phyloP scores from a whole-genome alignment of 148 eudicot genomes.

The Spergularia bocconei region DNA sequence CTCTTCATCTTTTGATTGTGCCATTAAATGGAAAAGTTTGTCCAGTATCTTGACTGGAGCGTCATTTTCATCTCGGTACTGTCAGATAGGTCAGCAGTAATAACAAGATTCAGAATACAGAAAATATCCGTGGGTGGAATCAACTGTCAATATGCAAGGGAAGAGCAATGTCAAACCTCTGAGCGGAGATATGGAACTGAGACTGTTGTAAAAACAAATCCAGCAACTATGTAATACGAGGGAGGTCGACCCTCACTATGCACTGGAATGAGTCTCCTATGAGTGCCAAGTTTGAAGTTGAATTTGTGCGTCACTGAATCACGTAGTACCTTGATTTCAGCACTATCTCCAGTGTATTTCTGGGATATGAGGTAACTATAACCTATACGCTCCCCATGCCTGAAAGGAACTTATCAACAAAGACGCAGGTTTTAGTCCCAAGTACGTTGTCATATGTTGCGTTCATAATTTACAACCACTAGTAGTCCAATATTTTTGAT shows the following conservation, averaged over 20 bases:
- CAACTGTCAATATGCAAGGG: neutral
- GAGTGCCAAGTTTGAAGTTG: conserved; percentile 50
- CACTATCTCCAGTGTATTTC: conserved; percentile 75
- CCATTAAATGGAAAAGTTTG: conserved; percentile 72
- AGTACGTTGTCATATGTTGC: neutral
- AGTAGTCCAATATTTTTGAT: too few species aligned
- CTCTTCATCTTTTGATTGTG: conserved; percentile 66
- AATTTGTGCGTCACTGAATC: conserved; percentile 48
- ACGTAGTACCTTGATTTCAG: conserved; percentile 67
- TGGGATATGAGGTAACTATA: conserved; percentile 83
- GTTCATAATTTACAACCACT: too few species aligned
- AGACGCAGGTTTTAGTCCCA: neutral
- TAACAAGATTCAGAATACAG: neutral
- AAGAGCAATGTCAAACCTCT: conserved; percentile 44
- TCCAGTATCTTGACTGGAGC: conserved; percentile 83
- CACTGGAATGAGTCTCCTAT: conserved; percentile 63
- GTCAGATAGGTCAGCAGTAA: conserved; percentile 14
- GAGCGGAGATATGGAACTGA: conserved; percentile 90
- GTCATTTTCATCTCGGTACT: conserved; percentile 75
- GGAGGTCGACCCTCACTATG: conserved; percentile 78
- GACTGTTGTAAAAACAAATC: conserved; percentile 76
- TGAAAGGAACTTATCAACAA: conserved; percentile 62
- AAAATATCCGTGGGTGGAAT: neutral
- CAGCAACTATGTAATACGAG: conserved; percentile 80
- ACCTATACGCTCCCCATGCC: conserved; percentile 91